phyloP scores from a whole-genome alignment of 129 eudicot genomes.

The Chrysanthemum lavandulifolium region DNA sequence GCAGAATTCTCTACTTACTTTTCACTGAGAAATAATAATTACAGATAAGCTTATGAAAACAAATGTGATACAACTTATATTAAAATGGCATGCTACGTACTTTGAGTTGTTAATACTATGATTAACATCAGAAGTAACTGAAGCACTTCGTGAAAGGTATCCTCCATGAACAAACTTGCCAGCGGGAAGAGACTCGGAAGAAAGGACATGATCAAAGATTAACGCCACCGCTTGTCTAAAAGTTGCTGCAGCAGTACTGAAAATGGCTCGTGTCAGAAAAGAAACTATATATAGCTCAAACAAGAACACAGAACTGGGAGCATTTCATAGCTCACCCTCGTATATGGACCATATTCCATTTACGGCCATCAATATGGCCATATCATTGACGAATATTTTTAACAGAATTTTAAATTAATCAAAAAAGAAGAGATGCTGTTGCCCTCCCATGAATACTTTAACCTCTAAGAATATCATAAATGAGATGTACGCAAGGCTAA shows the following conservation, averaged over 20 bases:
- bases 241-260: slow-evolving; percentile 99
- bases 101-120: slow-evolving; percentile 72
- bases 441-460: too few relatives aligned
- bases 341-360: slow-evolving; percentile 10
- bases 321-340: not conserved
- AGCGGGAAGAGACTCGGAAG: slow-evolving; percentile 84
- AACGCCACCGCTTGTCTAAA: slow-evolving; percentile 99
- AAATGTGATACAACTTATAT: not conserved
- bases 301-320: slow-evolving; percentile 4
- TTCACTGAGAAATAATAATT: not conserved
- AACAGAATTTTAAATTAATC: not conserved
- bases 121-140: slow-evolving; percentile 77
- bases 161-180: slow-evolving; percentile 85
- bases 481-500: not conserved
- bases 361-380: not conserved
- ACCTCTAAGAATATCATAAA: too few relatives aligned
- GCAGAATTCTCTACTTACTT: slow-evolving; percentile 1
- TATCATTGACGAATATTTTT: not conserved
- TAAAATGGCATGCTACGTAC: slow-evolving; percentile 45
- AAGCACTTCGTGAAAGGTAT: slow-evolving; percentile 63
- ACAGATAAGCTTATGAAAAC: slow-evolving; percentile 7
- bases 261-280: slow-evolving; percentile 6
- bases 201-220: slow-evolving; percentile 84
- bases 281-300: slow-evolving; percentile 24
- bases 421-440: too few relatives aligned